Evolutionary conservation across 2,329 filamentous ascomycete species (phyloP).

Genomic region (Colletotrichum cereale): DNA sequence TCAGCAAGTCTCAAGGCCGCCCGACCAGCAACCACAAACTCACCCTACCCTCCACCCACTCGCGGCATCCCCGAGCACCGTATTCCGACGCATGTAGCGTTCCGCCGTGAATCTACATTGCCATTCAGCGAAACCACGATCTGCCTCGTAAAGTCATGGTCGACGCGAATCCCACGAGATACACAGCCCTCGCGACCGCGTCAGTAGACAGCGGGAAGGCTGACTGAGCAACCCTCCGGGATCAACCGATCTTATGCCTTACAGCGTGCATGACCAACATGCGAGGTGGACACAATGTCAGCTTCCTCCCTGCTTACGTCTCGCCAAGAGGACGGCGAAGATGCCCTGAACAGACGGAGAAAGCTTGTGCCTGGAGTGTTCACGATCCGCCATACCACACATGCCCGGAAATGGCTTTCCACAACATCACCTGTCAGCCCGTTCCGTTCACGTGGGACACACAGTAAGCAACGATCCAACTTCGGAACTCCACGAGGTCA

Average conservation of each 20-base stretch:
- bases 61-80: background rate
- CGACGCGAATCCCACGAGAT: background rate
- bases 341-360: too few relatives aligned
- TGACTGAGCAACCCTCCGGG: conserved; percentile 12
- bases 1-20: background rate
- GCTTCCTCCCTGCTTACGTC: background rate
- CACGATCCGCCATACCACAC: background rate
- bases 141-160: conserved; percentile 3
- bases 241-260: background rate
- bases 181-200: background rate
- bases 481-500: background rate
- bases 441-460: background rate
- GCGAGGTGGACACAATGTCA: background rate
- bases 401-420: too few relatives aligned
- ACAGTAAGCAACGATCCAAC: background rate
- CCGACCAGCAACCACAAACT: background rate
- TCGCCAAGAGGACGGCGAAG: background rate
- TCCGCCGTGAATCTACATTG: too few relatives aligned
- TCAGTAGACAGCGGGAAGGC: background rate
- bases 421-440: background rate
- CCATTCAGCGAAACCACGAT: background rate
- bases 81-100: background rate
- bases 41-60: conserved; percentile 2
- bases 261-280: background rate
- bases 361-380: background rate